Conservation (phyloP, 2,329 filamentous ascomycete species). For the Cordyceps javanica region DNA sequence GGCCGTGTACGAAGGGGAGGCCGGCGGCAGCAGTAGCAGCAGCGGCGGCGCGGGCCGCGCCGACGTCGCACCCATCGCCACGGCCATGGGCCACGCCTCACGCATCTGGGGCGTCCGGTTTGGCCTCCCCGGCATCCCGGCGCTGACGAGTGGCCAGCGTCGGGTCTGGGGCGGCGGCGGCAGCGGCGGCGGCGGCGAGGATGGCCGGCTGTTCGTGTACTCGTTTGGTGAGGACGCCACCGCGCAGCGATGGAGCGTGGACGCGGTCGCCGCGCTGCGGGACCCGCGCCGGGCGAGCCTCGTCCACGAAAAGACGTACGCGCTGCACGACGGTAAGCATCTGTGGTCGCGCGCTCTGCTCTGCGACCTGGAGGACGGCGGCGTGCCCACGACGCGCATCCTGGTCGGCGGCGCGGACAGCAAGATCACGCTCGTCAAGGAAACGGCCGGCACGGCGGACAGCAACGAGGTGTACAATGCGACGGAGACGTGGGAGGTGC, state of each 20-base stretch:
- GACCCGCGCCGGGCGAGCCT: slow-evolving; percentile 30
- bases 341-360: slow-evolving; percentile 68
- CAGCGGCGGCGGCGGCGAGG: slow-evolving; percentile 7
- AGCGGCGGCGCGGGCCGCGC: no score
- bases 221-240: slow-evolving; percentile 85
- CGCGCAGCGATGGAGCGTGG: slow-evolving; percentile 64
- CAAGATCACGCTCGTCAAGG: slow-evolving; percentile 46
- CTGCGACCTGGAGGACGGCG: slow-evolving; percentile 19
- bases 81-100: slow-evolving; percentile 78
- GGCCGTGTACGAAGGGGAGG: slow-evolving; percentile 19
- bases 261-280: slow-evolving; percentile 5
- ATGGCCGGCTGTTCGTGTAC: slow-evolving; percentile 46
- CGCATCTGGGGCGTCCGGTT: slow-evolving; percentile 87
- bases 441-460: slow-evolving; percentile 5
- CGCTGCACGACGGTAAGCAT: slow-evolving; percentile 78
- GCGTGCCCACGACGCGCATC: slow-evolving; percentile 35
- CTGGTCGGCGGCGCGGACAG: slow-evolving; percentile 85
- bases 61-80: slow-evolving; percentile 48
- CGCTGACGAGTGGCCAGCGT: background rate
- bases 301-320: slow-evolving; percentile 47
- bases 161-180: slow-evolving; percentile 12
- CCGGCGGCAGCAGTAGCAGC: no score
- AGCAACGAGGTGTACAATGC: background rate
- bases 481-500: slow-evolving; percentile 24
- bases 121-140: slow-evolving; percentile 24